phyloP scores from a whole-genome alignment of 192 early-diverging fungal species.

The Spinellus fusiger region DNA sequence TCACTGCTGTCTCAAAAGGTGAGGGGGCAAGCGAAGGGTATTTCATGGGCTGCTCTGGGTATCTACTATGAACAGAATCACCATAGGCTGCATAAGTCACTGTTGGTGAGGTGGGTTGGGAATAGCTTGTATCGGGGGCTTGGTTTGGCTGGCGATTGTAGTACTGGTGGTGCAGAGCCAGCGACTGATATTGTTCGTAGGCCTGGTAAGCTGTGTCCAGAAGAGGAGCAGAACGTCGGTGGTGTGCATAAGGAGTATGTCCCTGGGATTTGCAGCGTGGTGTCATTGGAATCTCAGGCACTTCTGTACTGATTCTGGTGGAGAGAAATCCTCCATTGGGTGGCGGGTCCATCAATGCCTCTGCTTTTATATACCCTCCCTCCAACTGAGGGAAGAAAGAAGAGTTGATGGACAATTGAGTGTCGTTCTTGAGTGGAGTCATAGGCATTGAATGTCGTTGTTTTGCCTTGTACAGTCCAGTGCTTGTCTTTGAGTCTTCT shows the following conservation, averaged over 20 bases:
- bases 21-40: too few species aligned
- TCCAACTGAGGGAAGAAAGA: background rate
- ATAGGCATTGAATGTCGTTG: too few species aligned
- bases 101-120: slow-evolving; percentile 15
- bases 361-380: background rate
- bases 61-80: background rate
- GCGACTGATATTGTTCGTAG: background rate
- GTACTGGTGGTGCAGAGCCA: background rate
- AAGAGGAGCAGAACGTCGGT: slow-evolving; percentile 14
- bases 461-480: background rate
- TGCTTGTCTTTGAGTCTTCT: background rate
- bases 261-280: background rate
- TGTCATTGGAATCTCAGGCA: background rate
- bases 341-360: background rate
- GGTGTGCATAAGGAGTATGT: slow-evolving; percentile 6
- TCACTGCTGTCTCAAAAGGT: too few species aligned
- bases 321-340: background rate
- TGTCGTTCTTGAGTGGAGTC: too few species aligned
- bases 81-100: background rate
- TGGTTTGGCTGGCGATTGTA: background rate
- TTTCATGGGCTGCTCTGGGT: too few species aligned
- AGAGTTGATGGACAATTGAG: too few species aligned
- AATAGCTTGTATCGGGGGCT: background rate
- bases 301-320: background rate
- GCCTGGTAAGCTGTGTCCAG: background rate